Percentiles rank a stretch among this genome's conserved stretches.
phyloP scores from a whole-genome alignment of 108 stramenopile genomes.

The Cyclotella baltica region DNA sequence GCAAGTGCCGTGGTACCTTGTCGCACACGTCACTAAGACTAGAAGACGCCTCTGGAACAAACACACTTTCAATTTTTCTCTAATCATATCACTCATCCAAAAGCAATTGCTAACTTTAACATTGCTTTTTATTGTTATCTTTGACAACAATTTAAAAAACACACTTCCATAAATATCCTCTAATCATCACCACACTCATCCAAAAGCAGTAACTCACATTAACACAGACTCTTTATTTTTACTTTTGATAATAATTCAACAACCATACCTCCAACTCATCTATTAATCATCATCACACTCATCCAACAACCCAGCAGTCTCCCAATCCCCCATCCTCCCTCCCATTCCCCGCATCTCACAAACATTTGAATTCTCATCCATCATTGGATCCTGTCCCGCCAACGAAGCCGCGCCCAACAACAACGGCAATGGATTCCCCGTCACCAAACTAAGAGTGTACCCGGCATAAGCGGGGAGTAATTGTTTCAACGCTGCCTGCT shows the following conservation, averaged over 20 bases:
- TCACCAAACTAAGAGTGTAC: slow-evolving; percentile 47
- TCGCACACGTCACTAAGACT: too few species aligned
- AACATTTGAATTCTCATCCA: slow-evolving; percentile 46
- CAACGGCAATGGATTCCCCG: slow-evolving; percentile 58
- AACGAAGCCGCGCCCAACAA: slow-evolving; percentile 49
- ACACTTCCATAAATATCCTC: too few species aligned
- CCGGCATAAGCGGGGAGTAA: slow-evolving; percentile 49
- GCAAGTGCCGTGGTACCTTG: too few species aligned
- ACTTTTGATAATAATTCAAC: neutral
- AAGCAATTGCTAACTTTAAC: too few species aligned
- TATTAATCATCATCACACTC: slow-evolving; percentile 48
- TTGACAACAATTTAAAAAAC: too few species aligned
- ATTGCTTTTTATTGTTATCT: too few species aligned
- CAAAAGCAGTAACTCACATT: too few species aligned
- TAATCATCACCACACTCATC: too few species aligned
- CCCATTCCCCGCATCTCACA: slow-evolving; percentile 35
- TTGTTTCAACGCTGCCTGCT: slow-evolving; percentile 42
- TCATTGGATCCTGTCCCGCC: slow-evolving; percentile 32
- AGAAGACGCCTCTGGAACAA: too few species aligned
- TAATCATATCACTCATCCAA: too few species aligned
- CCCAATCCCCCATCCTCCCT: slow-evolving; percentile 39
- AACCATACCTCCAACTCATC: neutral
- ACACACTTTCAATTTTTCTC: too few species aligned
- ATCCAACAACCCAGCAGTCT: slow-evolving; percentile 49
- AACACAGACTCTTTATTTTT: too few species aligned